phyloP scores from a whole-genome alignment of 805 yeast genomes.

The Phaffomyces opuntiae region DNA sequence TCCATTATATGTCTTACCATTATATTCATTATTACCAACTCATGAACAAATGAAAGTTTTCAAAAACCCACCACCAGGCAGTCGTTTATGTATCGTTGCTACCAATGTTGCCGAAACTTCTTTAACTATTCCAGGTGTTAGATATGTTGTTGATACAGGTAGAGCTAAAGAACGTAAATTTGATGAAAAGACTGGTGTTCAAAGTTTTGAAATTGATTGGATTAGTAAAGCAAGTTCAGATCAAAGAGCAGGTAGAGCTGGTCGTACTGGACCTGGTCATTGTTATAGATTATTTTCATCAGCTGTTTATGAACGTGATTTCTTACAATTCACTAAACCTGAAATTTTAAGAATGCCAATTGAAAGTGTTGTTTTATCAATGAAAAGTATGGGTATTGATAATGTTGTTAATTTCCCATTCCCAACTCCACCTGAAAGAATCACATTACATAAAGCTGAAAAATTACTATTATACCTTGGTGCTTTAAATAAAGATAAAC shows the following conservation, averaged over 20 bases:
- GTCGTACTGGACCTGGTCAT: constrained; percentile 98
- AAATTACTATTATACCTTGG: constrained; percentile 64
- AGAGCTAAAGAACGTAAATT: constrained; percentile 82
- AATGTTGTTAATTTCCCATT: constrained; percentile 89
- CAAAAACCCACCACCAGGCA: constrained; percentile 74
- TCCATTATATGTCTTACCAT: constrained; percentile 85
- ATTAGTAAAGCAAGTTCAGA: constrained; percentile 91
- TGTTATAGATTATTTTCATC: constrained; percentile 89
- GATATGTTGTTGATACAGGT: constrained; percentile 94
- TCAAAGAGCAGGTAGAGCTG: constrained; percentile 96
- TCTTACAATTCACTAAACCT: constrained; percentile 75
- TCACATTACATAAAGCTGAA: constrained; percentile 57
- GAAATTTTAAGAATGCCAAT: constrained; percentile 94
- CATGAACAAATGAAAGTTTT: constrained; percentile 92
- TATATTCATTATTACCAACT: constrained; percentile 91
- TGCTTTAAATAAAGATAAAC: constrained; percentile 52
- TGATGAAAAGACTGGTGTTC: constrained; percentile 82
- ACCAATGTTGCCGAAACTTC: constrained; percentile 98
- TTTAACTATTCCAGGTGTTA: constrained; percentile 88
- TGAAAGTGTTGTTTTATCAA: constrained; percentile 88
- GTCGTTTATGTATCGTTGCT: constrained; percentile 87
- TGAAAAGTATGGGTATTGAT: constrained; percentile 97
- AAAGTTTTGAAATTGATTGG: constrained; percentile 88
- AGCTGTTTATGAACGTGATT: constrained; percentile 85
- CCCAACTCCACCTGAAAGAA: constrained; percentile 83